Evolutionary conservation across 176 grass and related monocot genomes (phyloP), one percentile per base, ranked within the genome.

Genomic region (Oryza rufipogon): DNA sequence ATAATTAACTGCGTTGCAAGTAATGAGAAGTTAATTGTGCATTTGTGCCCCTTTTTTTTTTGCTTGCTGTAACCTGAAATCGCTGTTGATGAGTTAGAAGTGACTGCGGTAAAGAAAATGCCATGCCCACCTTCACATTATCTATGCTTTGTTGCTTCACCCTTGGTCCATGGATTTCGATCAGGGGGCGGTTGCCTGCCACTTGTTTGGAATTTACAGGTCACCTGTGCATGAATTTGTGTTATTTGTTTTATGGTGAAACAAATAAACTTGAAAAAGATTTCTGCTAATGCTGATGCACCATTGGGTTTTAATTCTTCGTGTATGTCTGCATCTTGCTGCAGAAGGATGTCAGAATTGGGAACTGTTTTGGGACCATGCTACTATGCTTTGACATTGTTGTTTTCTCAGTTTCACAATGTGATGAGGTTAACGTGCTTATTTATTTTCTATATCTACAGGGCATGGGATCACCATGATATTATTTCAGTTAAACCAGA

Each of bases 381-480:
- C 39, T 42, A 33, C 19, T 41, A 22, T 52, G 8, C 3, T 20
- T 47, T 61, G 5, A 45, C 4, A 66, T 16, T 15, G 10, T 1
- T 6, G 78, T 16, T 66, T 66, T 73, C 12, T 64, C 58, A 9
- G 5, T 78, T 78, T 78, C 58, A 66, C 32, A 38, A 20, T 72
- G 22, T 23, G 38, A 68, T 4, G 72, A 88, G 47, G 45, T 28
- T 89, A 51, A 76, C 23, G 3, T 34, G 44, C 20, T 16, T 33
- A 67, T 11, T 16, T 2, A 16, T 45, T 79, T 60, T 10, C 30
- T 71, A 32, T 52, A 11, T 48, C 80, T 81, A 45, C 85, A 98
- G 96, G 96, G 88, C 92, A 69, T 91, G 93, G 91, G 96, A 98
- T 84, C 96, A 95, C 84, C 91, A 95, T 85, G 96, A 98, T 74